A percentile compares a stretch with the other conserved stretches of the same genome.
Evolutionary conservation across 1,284 basidiomycete genomes (phyloP).

Genomic region (Pterula multifida): DNA sequence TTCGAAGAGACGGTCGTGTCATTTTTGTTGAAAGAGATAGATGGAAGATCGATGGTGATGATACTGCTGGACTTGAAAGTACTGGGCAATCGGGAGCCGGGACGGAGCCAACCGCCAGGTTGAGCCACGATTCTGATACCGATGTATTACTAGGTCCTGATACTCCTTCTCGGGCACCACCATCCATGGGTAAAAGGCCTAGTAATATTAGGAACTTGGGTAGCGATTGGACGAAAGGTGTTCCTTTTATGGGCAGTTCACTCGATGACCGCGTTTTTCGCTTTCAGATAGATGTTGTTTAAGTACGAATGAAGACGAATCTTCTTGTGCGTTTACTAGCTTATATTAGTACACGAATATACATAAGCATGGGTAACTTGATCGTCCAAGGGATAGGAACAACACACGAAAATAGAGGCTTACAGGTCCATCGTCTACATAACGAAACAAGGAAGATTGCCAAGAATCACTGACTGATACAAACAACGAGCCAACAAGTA

Average conservation of each 20-base stretch:
- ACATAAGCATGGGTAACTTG: neutral
- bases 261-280: neutral
- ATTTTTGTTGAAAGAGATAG: constrained; percentile 62
- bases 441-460: too few relatives aligned
- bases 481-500: too few relatives aligned
- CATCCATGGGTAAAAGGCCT: neutral
- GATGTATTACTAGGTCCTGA: too few relatives aligned
- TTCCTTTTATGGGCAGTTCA: neutral
- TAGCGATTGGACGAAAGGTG: neutral
- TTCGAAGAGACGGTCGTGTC: constrained; percentile 46
- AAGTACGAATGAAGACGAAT: neutral
- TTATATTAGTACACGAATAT: neutral
- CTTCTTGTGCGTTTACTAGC: neutral
- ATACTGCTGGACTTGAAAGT: constrained; percentile 24
- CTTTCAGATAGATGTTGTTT: neutral
- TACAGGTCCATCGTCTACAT: neutral
- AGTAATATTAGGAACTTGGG: neutral
- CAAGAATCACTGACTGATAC: too few relatives aligned
- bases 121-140: too few relatives aligned
- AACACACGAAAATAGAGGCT: neutral
- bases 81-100: constrained; percentile 16
- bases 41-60: constrained; percentile 39
- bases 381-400: neutral
- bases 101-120: too few relatives aligned
- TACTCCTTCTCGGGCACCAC: too few relatives aligned